Conservation (phyloP, 208 protist genomes). For the Naegleria fowleri region DNA sequence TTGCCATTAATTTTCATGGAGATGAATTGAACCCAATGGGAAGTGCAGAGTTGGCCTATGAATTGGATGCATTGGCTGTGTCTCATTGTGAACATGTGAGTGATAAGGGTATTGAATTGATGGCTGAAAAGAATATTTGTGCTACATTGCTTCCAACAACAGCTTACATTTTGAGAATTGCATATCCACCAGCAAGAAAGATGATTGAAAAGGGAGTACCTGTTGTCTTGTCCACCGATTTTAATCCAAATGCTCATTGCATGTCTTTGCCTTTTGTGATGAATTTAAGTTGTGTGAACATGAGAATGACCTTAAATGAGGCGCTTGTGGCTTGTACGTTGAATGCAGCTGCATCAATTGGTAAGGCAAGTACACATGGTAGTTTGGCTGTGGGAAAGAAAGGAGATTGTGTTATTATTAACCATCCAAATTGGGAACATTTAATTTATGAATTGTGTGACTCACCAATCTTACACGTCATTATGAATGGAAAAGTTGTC, state of each 20-base stretch:
- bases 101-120: constrained; percentile 55
- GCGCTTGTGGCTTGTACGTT: constrained; percentile 64
- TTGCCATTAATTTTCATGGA: constrained; percentile 62
- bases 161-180: constrained; percentile 64
- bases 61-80: constrained; percentile 51
- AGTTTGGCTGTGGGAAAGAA: constrained; percentile 65
- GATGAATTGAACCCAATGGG: constrained; percentile 55
- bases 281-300: constrained; percentile 70
- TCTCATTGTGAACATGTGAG: constrained; percentile 56
- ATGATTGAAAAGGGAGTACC: constrained; percentile 63
- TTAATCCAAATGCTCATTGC: constrained; percentile 76
- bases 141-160: constrained; percentile 63
- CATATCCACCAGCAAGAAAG: constrained; percentile 58
- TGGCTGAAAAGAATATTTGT: constrained; percentile 51
- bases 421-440: constrained; percentile 65
- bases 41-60: constrained; percentile 50
- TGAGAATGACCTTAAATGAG: constrained; percentile 71
- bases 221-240: constrained; percentile 65
- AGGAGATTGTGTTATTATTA: constrained; percentile 65
- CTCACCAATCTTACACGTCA: constrained; percentile 57
- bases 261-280: constrained; percentile 71
- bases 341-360: constrained; percentile 63
- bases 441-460: constrained; percentile 73
- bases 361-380: constrained; percentile 47
- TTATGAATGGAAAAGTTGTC: constrained; percentile 48